These are phyloP conservation scores for Aureoboletus auriporus DNA, from an alignment of 768 basidiomycete genomes.

Conservation along the genomic window DNA sequence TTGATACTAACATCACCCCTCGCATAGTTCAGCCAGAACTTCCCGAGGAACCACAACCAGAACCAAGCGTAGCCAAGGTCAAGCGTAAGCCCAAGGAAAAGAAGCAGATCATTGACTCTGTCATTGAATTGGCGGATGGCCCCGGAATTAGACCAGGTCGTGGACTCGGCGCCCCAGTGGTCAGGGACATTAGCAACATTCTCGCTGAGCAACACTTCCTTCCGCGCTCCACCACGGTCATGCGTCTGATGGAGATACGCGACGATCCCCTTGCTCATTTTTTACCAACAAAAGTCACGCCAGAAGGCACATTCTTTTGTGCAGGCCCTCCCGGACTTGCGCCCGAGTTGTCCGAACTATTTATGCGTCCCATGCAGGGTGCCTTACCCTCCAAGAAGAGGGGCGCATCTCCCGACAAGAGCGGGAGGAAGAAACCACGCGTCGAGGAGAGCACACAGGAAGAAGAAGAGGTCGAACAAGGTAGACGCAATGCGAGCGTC, in stretches of 20 bases:
- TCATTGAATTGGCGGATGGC: constrained; percentile 76
- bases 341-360: constrained; percentile 79
- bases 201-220: constrained; percentile 80
- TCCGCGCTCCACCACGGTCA: constrained; percentile 77
- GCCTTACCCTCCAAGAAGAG: constrained; percentile 54
- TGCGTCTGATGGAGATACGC: constrained; percentile 83
- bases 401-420: constrained; percentile 52
- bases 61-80: constrained; percentile 30
- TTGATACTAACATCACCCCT: constrained; percentile 38
- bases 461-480: constrained; percentile 65
- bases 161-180: constrained; percentile 53
- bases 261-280: constrained; percentile 83
- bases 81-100: constrained; percentile 64
- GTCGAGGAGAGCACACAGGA: constrained; percentile 46
- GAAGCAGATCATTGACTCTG: constrained; percentile 88
- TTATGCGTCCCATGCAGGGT: constrained; percentile 69
- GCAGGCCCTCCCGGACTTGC: constrained; percentile 83
- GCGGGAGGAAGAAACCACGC: constrained; percentile 55
- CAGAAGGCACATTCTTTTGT: constrained; percentile 71
- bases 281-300: constrained; percentile 73
- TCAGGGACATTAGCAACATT: constrained; percentile 61
- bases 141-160: constrained; percentile 52
- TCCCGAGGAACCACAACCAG: constrained; percentile 34
- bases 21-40: constrained; percentile 39
- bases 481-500: constrained; percentile 60